Evolutionary conservation across 495 filamentous ascomycete genomes (phyloP), one percentile per base, ranked within the genome.

Genomic region (Aspergillus bridgeri): DNA sequence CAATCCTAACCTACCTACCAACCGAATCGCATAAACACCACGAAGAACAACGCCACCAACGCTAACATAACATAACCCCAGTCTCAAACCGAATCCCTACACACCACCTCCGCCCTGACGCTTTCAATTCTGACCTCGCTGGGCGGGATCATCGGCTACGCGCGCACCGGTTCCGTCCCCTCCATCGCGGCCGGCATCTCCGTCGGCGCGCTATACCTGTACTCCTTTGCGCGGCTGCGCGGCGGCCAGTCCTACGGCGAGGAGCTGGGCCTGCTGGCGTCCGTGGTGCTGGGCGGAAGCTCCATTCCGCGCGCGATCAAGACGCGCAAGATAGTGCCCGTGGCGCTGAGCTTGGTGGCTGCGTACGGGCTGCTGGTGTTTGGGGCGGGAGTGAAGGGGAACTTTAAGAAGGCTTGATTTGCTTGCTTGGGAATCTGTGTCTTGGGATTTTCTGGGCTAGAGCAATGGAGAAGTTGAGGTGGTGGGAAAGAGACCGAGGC

Each of bases 131-230:
- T 98, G 25, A 96, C 91, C 59, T 91, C 91, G 50, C 77, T 87
- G 45, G 94, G 94, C 61, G 94, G 94, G 58, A 85, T 86, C 53
- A 88, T 89, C 63, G 94, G 94, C 66, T 98, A 88, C 72, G 76
- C 79, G 29, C 86, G 86, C 66, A 94, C 91, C 0, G 86, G 89
- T 56, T 96, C 92, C 22, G 69, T 92, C 58, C 93, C 93, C 42
- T 96, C 91, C 17, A 77, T 98, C 59, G 82, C 80, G 2, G 94
- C 94, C 20, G 94, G 94, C 27, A 66, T 88, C 54, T 85, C 85
- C 24, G 90, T 98, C 63, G 94, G 94, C 50, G 72, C 74, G 77
- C 61, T 79, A 21, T 79, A 79, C 65, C 63, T 91, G 68, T 78
- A 80, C 20, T 61, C 68, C 48, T 73, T 68, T 57, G 21, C 63